Conservation (phyloP, 495 filamentous ascomycete species). For the Evernia prunastri region DNA sequence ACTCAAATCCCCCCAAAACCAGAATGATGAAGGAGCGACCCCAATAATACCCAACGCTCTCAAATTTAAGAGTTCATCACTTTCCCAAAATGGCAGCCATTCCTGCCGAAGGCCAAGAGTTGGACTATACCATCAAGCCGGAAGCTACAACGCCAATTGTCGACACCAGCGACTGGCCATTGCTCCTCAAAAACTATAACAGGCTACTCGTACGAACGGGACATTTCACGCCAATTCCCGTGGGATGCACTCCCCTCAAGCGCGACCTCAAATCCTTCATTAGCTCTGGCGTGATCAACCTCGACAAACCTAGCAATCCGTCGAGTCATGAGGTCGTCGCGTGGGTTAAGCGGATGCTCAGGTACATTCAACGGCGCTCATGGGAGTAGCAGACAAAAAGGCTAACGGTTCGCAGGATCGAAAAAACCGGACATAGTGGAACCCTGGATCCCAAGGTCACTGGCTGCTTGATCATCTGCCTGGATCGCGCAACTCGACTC, state of each 20-base stretch:
- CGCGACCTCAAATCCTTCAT: conserved; percentile 94
- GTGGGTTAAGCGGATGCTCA: conserved; percentile 95
- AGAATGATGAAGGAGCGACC: conserved; percentile 18
- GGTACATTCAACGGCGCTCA: conserved; percentile 42
- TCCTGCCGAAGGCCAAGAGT: conserved; percentile 52
- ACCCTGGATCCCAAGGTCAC: conserved; percentile 94
- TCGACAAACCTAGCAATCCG: conserved; percentile 97
- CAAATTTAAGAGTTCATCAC: not conserved
- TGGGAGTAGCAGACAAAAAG: conserved; percentile 56
- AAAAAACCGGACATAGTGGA: conserved; percentile 96
- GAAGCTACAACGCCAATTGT: conserved; percentile 61
- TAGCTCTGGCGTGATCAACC: conserved; percentile 93
- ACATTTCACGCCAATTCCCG: conserved; percentile 90
- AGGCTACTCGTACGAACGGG: conserved; percentile 79
- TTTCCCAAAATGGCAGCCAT: conserved; percentile 53
- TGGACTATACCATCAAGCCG: conserved; percentile 83
- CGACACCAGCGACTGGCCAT: conserved; percentile 76
- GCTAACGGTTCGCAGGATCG: conserved; percentile 70
- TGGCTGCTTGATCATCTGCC: conserved; percentile 90
- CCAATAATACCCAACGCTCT: not conserved
- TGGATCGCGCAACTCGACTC: conserved; percentile 90
- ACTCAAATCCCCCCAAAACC: not conserved
- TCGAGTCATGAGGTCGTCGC: conserved; percentile 97
- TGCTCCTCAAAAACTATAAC: conserved; percentile 88
- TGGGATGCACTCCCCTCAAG: conserved; percentile 75